These are phyloP conservation scores for Yarrowia phangngaensis DNA, from an alignment of 805 yeast species.

Conservation along the genomic window DNA sequence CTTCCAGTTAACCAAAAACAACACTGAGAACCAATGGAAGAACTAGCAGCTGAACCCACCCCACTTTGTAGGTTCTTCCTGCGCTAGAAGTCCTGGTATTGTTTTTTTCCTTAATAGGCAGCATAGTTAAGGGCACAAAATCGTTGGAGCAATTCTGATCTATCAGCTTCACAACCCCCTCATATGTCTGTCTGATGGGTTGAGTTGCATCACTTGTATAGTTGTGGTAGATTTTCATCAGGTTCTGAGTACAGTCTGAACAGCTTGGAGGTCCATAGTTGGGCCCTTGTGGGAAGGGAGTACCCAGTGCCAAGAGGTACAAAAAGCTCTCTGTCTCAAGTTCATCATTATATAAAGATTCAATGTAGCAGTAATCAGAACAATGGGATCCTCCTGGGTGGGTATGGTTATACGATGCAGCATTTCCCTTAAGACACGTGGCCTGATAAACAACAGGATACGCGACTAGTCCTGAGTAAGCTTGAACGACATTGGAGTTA, in stretches of 20 bases:
- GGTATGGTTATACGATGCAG: slow-evolving; percentile 11
- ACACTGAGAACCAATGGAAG: slow-evolving; percentile 4
- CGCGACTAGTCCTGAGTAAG: slow-evolving; percentile 35
- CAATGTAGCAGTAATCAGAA: slow-evolving; percentile 37
- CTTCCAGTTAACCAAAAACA: not conserved
- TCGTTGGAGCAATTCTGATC: slow-evolving; percentile 31
- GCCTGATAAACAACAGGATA: slow-evolving; percentile 34
- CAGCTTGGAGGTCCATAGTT: slow-evolving; percentile 31
- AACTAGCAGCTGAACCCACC: not conserved
- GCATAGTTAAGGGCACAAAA: slow-evolving; percentile 21
- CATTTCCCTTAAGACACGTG: slow-evolving; percentile 33
- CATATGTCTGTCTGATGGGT: slow-evolving; percentile 35
- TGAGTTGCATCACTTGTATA: slow-evolving; percentile 32
- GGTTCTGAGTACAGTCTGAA: slow-evolving; percentile 32
- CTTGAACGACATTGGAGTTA: slow-evolving; percentile 36
- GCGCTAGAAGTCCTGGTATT: not conserved
- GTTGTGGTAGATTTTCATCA: slow-evolving; percentile 34
- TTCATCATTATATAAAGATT: slow-evolving; percentile 32
- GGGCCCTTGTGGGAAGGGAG: slow-evolving; percentile 32
- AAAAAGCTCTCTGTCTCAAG: slow-evolving; percentile 34
- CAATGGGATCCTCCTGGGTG: too few relatives aligned
- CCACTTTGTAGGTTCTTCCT: not conserved
- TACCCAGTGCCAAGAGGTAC: slow-evolving; percentile 37
- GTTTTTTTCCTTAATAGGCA: not conserved
- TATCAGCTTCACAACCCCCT: slow-evolving; percentile 33